Conservation (phyloP, 1,139 yeast species). For the Wickerhamomyces sp. region DNA sequence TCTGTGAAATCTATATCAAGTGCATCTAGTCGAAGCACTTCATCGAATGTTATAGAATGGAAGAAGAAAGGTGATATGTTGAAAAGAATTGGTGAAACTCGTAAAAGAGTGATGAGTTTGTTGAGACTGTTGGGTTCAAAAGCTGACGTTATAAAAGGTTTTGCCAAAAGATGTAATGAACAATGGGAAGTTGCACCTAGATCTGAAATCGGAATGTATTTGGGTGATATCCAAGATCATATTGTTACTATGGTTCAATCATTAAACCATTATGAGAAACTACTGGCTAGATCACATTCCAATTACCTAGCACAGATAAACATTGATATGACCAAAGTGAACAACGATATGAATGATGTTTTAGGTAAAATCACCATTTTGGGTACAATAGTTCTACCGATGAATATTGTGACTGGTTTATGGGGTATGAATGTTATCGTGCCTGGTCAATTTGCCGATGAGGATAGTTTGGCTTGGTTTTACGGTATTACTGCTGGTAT, state of each 20-base stretch:
- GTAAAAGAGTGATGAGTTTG: conserved; percentile 90
- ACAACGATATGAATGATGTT: conserved; percentile 94
- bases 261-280: conserved; percentile 87
- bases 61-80: conserved; percentile 91
- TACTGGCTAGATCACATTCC: conserved; percentile 88
- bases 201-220: conserved; percentile 79
- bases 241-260: conserved; percentile 95
- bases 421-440: conserved; percentile 99
- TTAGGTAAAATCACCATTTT: conserved; percentile 87
- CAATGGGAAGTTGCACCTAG: conserved; percentile 73
- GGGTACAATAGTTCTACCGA: conserved; percentile 92
- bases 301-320: conserved; percentile 94
- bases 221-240: conserved; percentile 93
- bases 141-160: conserved; percentile 95
- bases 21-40: conserved; percentile 28
- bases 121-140: conserved; percentile 80
- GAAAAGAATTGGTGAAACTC: conserved; percentile 89
- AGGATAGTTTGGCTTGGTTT: conserved; percentile 76
- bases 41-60: conserved; percentile 69
- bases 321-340: conserved; percentile 96
- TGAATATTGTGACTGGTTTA: conserved; percentile 90
- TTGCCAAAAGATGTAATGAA: conserved; percentile 85
- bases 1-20: conserved; percentile 25
- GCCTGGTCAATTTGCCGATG: conserved; percentile 89
- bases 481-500: conserved; percentile 42